Base-by-base conservation (phyloP, 2,329 filamentous ascomycete species). In the Arthroderma sp. region DNA sequence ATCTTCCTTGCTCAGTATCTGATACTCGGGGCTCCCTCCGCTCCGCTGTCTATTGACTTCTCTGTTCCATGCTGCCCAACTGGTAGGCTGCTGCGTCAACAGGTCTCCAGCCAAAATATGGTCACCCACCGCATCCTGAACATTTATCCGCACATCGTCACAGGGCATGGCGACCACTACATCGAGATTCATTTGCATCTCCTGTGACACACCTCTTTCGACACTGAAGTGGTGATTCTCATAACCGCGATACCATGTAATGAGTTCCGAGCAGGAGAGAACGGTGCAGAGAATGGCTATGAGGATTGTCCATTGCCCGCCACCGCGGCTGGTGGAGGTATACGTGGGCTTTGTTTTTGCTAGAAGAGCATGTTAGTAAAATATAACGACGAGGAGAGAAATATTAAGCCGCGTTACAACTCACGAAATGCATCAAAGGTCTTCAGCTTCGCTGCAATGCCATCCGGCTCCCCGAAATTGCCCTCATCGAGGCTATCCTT, bases 351-450 rank as follows among this genome's bases (percentile, higher is more conserved):
- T 97, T 56, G 91, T 88, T 79, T 98, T 97, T 63, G 93, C 91
- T 95, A 51, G 19, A 41, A 8, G 52, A 15, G 23, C 51, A n/a
- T 25, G 25, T 31, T 25, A 55, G 37, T 23, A 28, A 17, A 17
- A 19, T 44, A 33, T 43, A n/a, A 2, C n/a, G 43, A 17, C n/a
- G 33, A 9, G 4, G 25, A 31, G 5, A n/a, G 15, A 43, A 7
- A 13, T 35, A 19, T 25, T 11, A 38, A 55, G 47, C n/a, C 13
- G 43, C n/a, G 47, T 38, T 11, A 23, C 54, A 33, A 79, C 87
- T 69, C 81, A 95, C 90, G 91, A 72, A 98, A 98, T 63, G 91
- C 91, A 77, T 98, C 93, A 73, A 98, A 98, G 59, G 91, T 90
- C 72, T 85, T 85, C 67, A 95, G 66, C 31, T 71, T 74, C 58